Base-by-base conservation (phyloP, 2,329 filamentous ascomycete species). In the Pseudogymnoascus sp. region DNA sequence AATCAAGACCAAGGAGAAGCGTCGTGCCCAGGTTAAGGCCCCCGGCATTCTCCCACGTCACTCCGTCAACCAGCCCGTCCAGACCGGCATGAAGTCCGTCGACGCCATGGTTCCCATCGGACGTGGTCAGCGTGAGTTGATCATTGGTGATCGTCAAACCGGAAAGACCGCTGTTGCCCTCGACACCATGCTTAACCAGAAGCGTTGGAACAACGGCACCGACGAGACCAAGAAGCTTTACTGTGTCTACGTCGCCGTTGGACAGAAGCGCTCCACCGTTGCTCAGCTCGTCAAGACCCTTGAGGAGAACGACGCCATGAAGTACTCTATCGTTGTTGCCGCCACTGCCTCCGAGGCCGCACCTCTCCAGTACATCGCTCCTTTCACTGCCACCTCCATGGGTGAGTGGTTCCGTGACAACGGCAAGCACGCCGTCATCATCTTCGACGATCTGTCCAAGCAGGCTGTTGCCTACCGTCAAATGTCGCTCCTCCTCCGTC, bases 121-220 rank as follows among this genome's bases (percentile, higher is more conserved):
- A 76, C 94, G 94, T 92, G 94, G 94, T 74, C 94, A 99, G 85
- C 94, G 94, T 92, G 94, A 99, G 83, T 82, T 99, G 85, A 97
- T 99, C 78, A 99, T 99, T 79, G 94, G 94, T 83, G 94, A 99
- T 77, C 94, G 94, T 91, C 94, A 99, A 82, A 99, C 94, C 72
- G 94, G 94, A 79, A 99, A 99, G 89, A 99, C 94, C 74, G 94
- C 94, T 72, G 92, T 99, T 75, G 92, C 88, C 73, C 90, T 99
- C 65, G 94, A 99, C 76, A 86, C 92, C 77, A 97, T 99, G 71
- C 87, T 99, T 65, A 99, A 99, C 88, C 94, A 99, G 84, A 95
- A 94, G 86, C 85, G 92, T 74, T 97, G 92, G 92, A 99, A 99
- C 86, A 81, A 78, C 75, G 72, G 77, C 74, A 82, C 74, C 77